These are phyloP conservation scores for Eruca vesicaria DNA, from an alignment of 441 rosid genomes.

Conservation along the genomic window DNA sequence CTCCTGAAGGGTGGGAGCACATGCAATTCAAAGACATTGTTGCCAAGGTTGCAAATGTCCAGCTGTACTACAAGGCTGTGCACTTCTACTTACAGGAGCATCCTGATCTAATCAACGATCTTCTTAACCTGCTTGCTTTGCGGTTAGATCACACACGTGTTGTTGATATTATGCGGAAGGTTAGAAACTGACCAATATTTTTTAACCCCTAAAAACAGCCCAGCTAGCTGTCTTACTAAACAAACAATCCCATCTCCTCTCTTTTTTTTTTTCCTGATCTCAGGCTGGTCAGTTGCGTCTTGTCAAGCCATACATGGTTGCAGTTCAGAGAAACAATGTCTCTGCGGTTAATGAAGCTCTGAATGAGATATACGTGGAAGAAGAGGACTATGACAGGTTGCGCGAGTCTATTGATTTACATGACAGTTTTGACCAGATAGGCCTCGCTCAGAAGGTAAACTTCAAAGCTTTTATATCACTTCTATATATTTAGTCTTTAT, in stretches of 20 bases:
- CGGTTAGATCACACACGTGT: slow-evolving; percentile 98
- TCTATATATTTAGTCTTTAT: background rate
- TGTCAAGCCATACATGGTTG: slow-evolving; percentile 96
- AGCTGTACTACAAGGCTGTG: slow-evolving; percentile 95
- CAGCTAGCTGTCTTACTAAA: background rate
- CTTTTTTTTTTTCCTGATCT: slow-evolving; percentile 29
- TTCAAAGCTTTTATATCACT: slow-evolving; percentile 3
- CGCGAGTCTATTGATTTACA: slow-evolving; percentile 90
- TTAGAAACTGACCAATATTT: slow-evolving; percentile 43
- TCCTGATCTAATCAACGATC: slow-evolving; percentile 94
- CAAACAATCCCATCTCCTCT: background rate
- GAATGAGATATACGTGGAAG: slow-evolving; percentile 90
- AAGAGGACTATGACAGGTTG: slow-evolving; percentile 94
- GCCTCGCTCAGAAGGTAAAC: slow-evolving; percentile 83
- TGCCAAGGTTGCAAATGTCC: slow-evolving; percentile 96
- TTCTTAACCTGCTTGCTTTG: slow-evolving; percentile 89
- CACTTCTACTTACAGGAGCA: slow-evolving; percentile 99
- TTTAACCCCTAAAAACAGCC: background rate
- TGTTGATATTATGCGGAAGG: slow-evolving; percentile 99
- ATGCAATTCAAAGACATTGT: slow-evolving; percentile 97
- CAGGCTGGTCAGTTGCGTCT: slow-evolving; percentile 98
- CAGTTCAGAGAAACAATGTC: slow-evolving; percentile 95
- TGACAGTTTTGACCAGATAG: slow-evolving; percentile 86
- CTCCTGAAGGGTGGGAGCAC: slow-evolving; percentile 99
- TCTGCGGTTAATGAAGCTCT: slow-evolving; percentile 96